Conservation (phyloP, 176 grass and related monocot genomes). For the Tuctoria greenei region DNA sequence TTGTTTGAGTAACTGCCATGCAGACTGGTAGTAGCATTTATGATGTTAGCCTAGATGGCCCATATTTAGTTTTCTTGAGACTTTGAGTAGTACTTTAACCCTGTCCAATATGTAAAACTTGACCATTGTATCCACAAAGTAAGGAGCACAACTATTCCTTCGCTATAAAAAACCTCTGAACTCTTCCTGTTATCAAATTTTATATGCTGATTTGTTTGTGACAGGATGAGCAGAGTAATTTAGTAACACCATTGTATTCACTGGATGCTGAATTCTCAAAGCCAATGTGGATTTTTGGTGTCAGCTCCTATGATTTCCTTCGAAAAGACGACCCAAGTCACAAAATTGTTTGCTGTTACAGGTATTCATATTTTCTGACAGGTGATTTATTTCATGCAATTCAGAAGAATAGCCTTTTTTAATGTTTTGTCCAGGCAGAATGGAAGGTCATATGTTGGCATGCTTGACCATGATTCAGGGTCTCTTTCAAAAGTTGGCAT, state of each 20-base stretch:
- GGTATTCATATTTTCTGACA: slow-evolving; percentile 45
- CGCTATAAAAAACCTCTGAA: neutral
- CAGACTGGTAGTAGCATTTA: neutral
- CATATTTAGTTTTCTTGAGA: neutral
- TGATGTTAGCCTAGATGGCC: slow-evolving; percentile 11
- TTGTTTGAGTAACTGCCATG: slow-evolving; percentile 11
- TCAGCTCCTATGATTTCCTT: slow-evolving; percentile 86
- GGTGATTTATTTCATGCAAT: neutral
- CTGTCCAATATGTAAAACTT: neutral
- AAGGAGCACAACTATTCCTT: neutral
- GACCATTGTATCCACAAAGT: neutral
- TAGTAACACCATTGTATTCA: slow-evolving; percentile 55
- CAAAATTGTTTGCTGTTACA: slow-evolving; percentile 80
- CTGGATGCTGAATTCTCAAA: slow-evolving; percentile 88
- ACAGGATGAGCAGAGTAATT: slow-evolving; percentile 70
- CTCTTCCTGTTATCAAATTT: neutral
- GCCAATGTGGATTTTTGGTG: slow-evolving; percentile 87
- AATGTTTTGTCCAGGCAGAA: slow-evolving; percentile 64
- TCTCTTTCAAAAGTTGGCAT: slow-evolving; percentile 64
- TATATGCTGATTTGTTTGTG: slow-evolving; percentile 9
- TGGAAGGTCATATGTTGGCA: slow-evolving; percentile 71
- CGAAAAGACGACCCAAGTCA: slow-evolving; percentile 30
- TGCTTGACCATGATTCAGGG: slow-evolving; percentile 50
- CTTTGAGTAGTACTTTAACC: neutral
- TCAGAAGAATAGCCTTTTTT: slow-evolving; percentile 21